Evolutionary conservation across 768 basidiomycete genomes (phyloP).

Genomic region (Termitomyces sp.): DNA sequence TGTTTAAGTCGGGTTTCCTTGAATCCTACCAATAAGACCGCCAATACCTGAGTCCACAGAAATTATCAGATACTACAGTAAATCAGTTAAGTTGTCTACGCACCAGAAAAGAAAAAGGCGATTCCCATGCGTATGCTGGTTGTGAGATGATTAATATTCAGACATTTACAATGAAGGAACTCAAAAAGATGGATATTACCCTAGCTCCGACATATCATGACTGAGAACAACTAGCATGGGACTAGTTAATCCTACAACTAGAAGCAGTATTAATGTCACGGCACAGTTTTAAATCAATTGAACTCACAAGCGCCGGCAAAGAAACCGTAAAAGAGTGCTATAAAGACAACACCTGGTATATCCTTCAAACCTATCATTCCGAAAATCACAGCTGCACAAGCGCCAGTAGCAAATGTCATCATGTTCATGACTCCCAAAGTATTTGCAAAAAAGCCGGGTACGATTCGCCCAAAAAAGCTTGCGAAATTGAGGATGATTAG

Average conservation of each 20-base stretch:
- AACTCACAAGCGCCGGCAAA: constrained; percentile 28
- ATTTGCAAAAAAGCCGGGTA: constrained; percentile 18
- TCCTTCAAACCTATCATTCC: constrained; percentile 30
- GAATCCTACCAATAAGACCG: constrained; percentile 1
- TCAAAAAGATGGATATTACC: neutral
- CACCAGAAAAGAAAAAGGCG: neutral
- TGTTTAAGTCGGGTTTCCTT: neutral
- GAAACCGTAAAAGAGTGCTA: constrained; percentile 39
- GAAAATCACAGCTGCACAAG: constrained; percentile 28
- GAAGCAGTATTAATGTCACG: too few relatives aligned
- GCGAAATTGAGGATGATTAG: constrained; percentile 19
- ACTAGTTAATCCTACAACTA: neutral
- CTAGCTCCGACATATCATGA: neutral
- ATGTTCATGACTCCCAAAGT: constrained; percentile 21
- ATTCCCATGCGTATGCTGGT: neutral
- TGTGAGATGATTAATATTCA: too few relatives aligned
- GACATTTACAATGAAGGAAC: neutral
- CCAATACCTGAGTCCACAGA: neutral
- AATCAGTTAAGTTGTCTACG: too few relatives aligned
- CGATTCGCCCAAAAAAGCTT: constrained; percentile 20
- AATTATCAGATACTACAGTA: neutral
- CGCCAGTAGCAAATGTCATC: constrained; percentile 21
- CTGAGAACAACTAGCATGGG: neutral
- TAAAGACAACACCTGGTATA: constrained; percentile 26
- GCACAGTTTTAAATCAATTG: neutral